Evolutionary conservation across 2,329 filamentous ascomycete genomes (phyloP).

Genomic region (Pezicula rhizophila): DNA sequence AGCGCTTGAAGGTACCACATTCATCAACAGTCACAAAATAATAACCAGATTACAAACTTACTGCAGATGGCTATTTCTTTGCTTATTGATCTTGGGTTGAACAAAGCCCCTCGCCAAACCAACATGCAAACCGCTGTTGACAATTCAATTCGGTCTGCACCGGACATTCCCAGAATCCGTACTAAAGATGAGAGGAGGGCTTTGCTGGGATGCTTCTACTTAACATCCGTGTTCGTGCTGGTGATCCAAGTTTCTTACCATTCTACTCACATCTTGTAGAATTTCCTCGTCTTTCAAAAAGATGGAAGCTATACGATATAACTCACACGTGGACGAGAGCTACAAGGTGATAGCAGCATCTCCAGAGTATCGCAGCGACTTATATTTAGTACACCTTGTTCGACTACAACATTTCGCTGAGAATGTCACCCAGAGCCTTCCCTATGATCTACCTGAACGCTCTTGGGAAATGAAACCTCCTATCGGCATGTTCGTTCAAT

Average conservation of each 20-base stretch:
- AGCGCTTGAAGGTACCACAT: neutral
- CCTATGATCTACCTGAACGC: neutral
- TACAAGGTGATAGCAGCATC: neutral
- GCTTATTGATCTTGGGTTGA: neutral
- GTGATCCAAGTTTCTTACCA: neutral
- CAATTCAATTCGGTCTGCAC: neutral
- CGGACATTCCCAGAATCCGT: neutral
- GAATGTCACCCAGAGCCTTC: neutral
- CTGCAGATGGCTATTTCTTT: neutral
- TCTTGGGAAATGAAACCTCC: neutral
- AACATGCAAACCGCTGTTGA: neutral
- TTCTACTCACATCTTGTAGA: neutral
- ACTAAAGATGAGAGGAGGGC: constrained; percentile 1
- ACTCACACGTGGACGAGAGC: neutral
- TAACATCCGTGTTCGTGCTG: neutral
- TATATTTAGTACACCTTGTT: neutral
- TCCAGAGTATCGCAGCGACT: neutral
- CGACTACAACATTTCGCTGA: neutral
- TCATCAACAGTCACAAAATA: neutral
- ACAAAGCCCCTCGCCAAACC: neutral
- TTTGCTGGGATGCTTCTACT: constrained; percentile 1
- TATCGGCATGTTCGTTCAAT: neutral
- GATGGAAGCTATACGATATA: neutral
- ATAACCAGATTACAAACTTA: neutral
- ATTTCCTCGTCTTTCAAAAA: neutral